Percentiles rank a stretch among this genome's conserved stretches.
Evolutionary conservation across 176 grass and related monocot species (phyloP).

Genomic region (Poa annua): DNA sequence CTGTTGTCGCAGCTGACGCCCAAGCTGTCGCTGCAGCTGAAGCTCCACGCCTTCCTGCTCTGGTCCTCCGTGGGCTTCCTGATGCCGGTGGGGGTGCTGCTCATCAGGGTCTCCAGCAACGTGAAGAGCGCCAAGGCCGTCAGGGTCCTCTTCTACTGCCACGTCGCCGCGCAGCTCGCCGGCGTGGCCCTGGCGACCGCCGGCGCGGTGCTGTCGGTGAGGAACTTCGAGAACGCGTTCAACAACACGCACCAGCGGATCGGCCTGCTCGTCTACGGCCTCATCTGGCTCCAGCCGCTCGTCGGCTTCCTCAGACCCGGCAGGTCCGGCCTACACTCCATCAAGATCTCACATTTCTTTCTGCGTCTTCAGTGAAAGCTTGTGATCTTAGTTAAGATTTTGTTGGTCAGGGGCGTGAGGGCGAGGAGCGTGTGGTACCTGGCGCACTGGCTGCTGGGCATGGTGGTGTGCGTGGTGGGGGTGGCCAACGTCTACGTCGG

Average conservation of each 20-base stretch:
- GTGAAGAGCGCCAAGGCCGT: slow-evolving; percentile 45
- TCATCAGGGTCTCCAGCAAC: slow-evolving; percentile 67
- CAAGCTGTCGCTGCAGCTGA: slow-evolving; percentile 74
- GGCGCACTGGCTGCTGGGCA: slow-evolving; percentile 76
- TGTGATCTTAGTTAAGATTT: neutral
- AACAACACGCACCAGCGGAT: slow-evolving; percentile 91
- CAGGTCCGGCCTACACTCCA: slow-evolving; percentile 44
- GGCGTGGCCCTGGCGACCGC: slow-evolving; percentile 76
- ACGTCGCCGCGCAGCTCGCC: slow-evolving; percentile 70
- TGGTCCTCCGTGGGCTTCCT: slow-evolving; percentile 87
- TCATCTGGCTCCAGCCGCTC: slow-evolving; percentile 91
- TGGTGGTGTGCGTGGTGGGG: slow-evolving; percentile 63
- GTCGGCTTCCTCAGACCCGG: slow-evolving; percentile 76
- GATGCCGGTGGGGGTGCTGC: slow-evolving; percentile 79
- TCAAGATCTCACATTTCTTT: neutral
- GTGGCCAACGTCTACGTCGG: slow-evolving; percentile 86
- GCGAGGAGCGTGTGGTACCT: slow-evolving; percentile 76
- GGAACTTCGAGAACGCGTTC: slow-evolving; percentile 92
- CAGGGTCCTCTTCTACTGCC: slow-evolving; percentile 82
- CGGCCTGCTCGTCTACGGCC: slow-evolving; percentile 72
- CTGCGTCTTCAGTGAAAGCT: neutral
- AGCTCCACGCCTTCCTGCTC: slow-evolving; percentile 79
- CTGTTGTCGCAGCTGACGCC: slow-evolving; percentile 57
- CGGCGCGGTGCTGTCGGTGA: slow-evolving; percentile 75
- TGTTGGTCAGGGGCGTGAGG: slow-evolving; percentile 50